Conservation (phyloP, 2,329 filamentous ascomycete genomes). For the Clonostachys rosea region DNA sequence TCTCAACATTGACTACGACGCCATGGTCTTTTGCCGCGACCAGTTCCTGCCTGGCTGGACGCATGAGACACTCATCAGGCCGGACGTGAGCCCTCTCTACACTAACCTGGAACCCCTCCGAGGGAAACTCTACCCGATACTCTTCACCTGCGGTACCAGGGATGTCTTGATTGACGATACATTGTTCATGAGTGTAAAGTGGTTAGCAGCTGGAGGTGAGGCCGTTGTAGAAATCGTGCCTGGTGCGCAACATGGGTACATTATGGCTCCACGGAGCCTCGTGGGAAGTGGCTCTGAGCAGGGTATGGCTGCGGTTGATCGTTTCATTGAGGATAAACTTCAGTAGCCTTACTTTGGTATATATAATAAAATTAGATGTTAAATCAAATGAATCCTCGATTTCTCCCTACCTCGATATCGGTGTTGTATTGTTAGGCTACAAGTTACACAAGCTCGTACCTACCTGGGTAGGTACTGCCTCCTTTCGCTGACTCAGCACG, state of each 20-base stretch:
- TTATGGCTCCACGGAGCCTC: background rate
- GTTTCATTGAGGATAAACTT: background rate
- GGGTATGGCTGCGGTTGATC: background rate
- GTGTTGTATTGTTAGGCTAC: too few relatives aligned
- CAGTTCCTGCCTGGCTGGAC: background rate
- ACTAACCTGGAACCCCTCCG: conserved; percentile 1
- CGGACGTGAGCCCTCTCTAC: conserved; percentile 4
- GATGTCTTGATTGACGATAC: conserved; percentile 9
- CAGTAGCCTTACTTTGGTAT: too few relatives aligned
- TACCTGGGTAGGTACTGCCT: too few relatives aligned
- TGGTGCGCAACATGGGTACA: conserved; percentile 6
- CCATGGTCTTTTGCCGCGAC: background rate
- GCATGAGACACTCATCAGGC: background rate
- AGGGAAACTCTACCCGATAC: conserved; percentile 3
- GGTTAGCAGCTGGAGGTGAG: conserved; percentile 6
- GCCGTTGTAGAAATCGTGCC: conserved; percentile 6
- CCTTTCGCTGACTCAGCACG: too few relatives aligned
- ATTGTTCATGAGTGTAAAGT: conserved; percentile 8
- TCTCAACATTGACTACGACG: background rate
- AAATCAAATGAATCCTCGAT: too few relatives aligned
- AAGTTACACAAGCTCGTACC: too few relatives aligned
- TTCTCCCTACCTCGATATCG: too few relatives aligned
- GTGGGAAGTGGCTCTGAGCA: background rate
- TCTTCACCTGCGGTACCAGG: conserved; percentile 8
- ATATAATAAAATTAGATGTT: too few relatives aligned